Evolutionary conservation across 768 basidiomycete species (phyloP).

Genomic region (Tricholoma sp.): DNA sequence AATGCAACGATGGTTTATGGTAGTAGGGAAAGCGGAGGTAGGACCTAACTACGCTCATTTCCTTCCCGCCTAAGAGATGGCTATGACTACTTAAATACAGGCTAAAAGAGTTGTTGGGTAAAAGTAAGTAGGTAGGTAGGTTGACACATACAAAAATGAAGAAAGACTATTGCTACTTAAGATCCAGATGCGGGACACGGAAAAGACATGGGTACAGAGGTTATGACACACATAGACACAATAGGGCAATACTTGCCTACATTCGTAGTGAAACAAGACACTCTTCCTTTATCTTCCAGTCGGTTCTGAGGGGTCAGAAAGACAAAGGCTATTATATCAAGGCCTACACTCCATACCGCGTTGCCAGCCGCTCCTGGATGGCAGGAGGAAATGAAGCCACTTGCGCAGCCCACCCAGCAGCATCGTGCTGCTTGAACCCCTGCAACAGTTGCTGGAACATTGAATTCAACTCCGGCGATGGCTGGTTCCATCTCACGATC

Average conservation of each 20-base stretch:
- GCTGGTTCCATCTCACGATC: conserved; percentile 90
- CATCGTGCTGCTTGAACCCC: conserved; percentile 88
- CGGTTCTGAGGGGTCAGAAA: conserved; percentile 1
- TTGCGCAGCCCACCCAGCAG: conserved; percentile 81
- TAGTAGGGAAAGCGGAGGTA: neutral
- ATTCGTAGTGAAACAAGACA: neutral
- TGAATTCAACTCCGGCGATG: conserved; percentile 83
- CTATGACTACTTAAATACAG: conserved; percentile 17
- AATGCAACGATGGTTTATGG: neutral
- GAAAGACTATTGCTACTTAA: conserved; percentile 32
- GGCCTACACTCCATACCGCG: conserved; percentile 80
- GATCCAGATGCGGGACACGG: conserved; percentile 48
- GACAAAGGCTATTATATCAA: neutral
- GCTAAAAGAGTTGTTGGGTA: conserved; percentile 1
- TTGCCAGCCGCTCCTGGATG: conserved; percentile 81
- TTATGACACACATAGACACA: conserved; percentile 12
- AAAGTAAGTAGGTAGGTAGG: conserved; percentile 6
- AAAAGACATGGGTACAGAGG: conserved; percentile 19
- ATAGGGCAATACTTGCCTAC: neutral
- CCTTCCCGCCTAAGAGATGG: neutral
- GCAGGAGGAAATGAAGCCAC: conserved; percentile 79
- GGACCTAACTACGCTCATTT: neutral
- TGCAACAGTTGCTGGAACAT: conserved; percentile 91
- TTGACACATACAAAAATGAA: conserved; percentile 14
- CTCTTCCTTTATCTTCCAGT: neutral